Evolutionary conservation across 106 monocot species (phyloP).

Genomic region (Narthecium ossifragum): DNA sequence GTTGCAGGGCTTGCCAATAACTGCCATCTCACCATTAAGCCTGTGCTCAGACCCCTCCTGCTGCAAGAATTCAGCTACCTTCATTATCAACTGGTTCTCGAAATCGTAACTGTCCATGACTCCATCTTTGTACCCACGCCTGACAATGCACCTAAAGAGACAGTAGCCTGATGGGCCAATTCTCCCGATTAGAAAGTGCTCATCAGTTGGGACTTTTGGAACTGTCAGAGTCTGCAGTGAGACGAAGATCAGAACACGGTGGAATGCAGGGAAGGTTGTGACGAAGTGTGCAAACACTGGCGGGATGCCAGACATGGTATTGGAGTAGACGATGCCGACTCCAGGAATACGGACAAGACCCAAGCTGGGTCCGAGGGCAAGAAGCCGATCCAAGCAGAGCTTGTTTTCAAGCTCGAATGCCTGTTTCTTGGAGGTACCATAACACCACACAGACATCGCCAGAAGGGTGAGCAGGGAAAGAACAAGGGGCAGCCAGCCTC

Average conservation of each 20-base stretch:
- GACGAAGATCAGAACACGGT: slow-evolving; percentile 58
- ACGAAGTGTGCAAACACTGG: slow-evolving; percentile 80
- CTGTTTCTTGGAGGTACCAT: slow-evolving; percentile 59
- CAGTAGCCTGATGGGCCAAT: slow-evolving; percentile 34
- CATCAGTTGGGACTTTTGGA: slow-evolving; percentile 38
- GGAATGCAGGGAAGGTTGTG: slow-evolving; percentile 77
- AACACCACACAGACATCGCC: slow-evolving; percentile 59
- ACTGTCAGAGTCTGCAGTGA: slow-evolving; percentile 34
- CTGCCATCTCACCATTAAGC: not conserved
- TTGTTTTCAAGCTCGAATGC: slow-evolving; percentile 61
- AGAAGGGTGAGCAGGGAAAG: slow-evolving; percentile 40
- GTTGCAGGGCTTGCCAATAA: slow-evolving; percentile 11
- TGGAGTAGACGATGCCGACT: slow-evolving; percentile 50
- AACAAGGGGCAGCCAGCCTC: slow-evolving; percentile 72
- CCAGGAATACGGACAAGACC: slow-evolving; percentile 71
- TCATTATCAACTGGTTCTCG: slow-evolving; percentile 56
- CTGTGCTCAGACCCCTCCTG: slow-evolving; percentile 9
- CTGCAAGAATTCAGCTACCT: slow-evolving; percentile 53
- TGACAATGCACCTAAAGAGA: slow-evolving; percentile 47
- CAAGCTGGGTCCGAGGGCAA: slow-evolving; percentile 31
- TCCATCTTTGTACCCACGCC: slow-evolving; percentile 70
- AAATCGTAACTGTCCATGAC: slow-evolving; percentile 33
- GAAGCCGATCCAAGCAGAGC: slow-evolving; percentile 39
- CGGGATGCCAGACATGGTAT: slow-evolving; percentile 30
- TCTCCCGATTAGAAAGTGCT: slow-evolving; percentile 47